These are phyloP conservation scores for Pythium scleroteichum DNA, from an alignment of 352 stramenopile species.

Conservation along the genomic window DNA sequence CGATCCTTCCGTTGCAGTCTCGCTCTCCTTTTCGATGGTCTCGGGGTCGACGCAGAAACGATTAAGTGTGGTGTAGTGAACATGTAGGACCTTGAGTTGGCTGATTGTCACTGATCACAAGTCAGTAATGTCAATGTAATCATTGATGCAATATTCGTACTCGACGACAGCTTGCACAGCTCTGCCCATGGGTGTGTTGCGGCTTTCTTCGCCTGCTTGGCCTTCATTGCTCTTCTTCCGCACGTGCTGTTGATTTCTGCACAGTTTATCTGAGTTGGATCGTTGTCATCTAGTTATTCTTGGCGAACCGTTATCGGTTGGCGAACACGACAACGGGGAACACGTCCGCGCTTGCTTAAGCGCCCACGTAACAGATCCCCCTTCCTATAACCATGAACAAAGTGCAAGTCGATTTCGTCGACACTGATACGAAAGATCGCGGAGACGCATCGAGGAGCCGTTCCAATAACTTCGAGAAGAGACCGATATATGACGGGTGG, in stretches of 20 bases:
- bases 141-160: constrained; percentile 20
- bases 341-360: too few relatives aligned
- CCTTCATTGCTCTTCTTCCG: constrained; percentile 23
- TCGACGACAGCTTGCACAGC: constrained; percentile 36
- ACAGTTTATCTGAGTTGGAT: too few relatives aligned
- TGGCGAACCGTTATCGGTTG: too few relatives aligned
- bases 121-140: background rate
- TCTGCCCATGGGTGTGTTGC: constrained; percentile 33
- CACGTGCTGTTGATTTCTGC: background rate
- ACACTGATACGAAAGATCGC: background rate
- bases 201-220: constrained; percentile 30
- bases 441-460: too few relatives aligned
- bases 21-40: constrained; percentile 4
- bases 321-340: too few relatives aligned
- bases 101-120: constrained; percentile 37
- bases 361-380: too few relatives aligned
- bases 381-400: constrained; percentile 41
- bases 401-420: constrained; percentile 31
- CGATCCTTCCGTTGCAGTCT: background rate
- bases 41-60: constrained; percentile 39
- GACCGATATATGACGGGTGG: constrained; percentile 43
- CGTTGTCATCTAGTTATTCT: too few relatives aligned
- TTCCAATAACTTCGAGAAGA: constrained; percentile 9
- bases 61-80: constrained; percentile 45
- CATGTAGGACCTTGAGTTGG: constrained; percentile 40